Conservation (phyloP, 306 rosid genomes). For the Prinsepia uniflora region DNA sequence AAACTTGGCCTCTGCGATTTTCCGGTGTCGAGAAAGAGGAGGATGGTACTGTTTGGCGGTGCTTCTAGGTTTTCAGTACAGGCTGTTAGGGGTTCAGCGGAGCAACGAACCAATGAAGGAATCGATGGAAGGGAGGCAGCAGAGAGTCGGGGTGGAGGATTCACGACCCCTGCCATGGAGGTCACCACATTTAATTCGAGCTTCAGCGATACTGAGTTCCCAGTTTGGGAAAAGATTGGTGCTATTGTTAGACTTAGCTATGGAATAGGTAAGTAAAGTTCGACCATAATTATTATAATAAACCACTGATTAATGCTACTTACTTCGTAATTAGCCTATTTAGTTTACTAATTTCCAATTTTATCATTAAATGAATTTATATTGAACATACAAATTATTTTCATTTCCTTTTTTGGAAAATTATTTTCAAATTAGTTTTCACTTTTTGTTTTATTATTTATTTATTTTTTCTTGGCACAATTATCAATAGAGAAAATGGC, state of each 20-base stretch:
- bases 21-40: constrained; percentile 35
- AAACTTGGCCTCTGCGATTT: constrained; percentile 40
- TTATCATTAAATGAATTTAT: too few relatives aligned
- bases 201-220: constrained; percentile 68
- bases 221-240: constrained; percentile 91
- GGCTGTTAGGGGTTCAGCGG: constrained; percentile 58
- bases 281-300: neutral
- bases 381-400: too few relatives aligned
- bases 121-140: constrained; percentile 40
- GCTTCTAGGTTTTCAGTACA: constrained; percentile 25
- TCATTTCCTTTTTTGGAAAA: too few relatives aligned
- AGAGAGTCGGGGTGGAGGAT: constrained; percentile 39
- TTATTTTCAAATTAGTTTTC: neutral
- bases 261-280: constrained; percentile 67
- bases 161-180: constrained; percentile 72
- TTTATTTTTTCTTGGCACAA: too few relatives aligned
- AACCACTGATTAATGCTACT: neutral
- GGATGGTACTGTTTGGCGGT: constrained; percentile 21
- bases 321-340: neutral
- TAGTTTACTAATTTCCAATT: neutral
- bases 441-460: neutral
- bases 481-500: neutral
- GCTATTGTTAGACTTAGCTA: constrained; percentile 87
- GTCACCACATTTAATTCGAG: constrained; percentile 60
- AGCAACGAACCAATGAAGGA: constrained; percentile 53